Percentiles rank a stretch among this genome's conserved stretches.
Evolutionary conservation across 331 rosid genomes (phyloP).

Genomic region (Malus hybrid): DNA sequence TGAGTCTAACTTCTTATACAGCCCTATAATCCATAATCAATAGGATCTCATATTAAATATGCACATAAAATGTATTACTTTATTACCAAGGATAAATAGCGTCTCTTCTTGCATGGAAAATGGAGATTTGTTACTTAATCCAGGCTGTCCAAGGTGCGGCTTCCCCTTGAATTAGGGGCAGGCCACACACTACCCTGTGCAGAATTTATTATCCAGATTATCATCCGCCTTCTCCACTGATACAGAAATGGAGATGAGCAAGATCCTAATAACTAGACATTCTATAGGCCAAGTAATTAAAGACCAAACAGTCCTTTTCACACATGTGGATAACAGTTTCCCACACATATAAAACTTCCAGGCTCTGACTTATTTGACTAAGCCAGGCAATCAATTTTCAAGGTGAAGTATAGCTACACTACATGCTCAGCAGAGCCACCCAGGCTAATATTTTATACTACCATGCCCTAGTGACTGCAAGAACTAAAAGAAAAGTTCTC

Average conservation of each 20-base stretch:
- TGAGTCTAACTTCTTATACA: not conserved
- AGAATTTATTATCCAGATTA: not conserved
- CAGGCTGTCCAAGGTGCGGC: not conserved
- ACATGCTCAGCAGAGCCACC: not conserved
- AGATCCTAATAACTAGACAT: not conserved
- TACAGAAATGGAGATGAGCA: not conserved
- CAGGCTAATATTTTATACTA: not conserved
- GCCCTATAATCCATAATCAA: not conserved
- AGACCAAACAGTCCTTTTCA: not conserved
- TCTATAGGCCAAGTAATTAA: not conserved
- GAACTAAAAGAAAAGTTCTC: not conserved
- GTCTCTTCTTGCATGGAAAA: not conserved
- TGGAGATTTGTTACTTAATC: not conserved
- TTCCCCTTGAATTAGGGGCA: not conserved
- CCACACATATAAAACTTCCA: not conserved
- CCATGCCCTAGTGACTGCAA: not conserved
- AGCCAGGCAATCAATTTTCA: not conserved
- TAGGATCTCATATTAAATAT: not conserved
- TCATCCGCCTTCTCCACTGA: not conserved
- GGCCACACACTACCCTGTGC: not conserved
- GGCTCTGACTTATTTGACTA: not conserved
- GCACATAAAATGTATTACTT: not conserved
- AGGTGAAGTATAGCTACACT: not conserved
- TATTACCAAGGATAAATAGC: not conserved
- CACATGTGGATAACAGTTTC: too few species aligned